A percentile compares a stretch with the other conserved stretches of the same genome.
phyloP scores from a whole-genome alignment of 495 filamentous ascomycete genomes.

The Penicillium coffeae region DNA sequence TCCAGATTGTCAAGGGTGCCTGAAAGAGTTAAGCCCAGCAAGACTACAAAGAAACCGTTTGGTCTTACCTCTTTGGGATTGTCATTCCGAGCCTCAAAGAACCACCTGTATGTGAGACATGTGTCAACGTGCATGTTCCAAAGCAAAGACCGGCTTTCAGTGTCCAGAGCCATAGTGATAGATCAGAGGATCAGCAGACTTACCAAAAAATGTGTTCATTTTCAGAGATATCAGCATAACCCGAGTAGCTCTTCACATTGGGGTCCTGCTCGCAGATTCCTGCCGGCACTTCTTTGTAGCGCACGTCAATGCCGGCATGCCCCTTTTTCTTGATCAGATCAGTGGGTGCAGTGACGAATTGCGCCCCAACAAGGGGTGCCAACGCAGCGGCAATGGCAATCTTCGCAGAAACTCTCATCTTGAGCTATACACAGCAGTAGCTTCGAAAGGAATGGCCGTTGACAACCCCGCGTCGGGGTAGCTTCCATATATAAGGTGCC shows the following conservation, averaged over 20 bases:
- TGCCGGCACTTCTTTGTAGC: slow-evolving; percentile 59
- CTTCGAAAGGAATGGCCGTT: too few species aligned
- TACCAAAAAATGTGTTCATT: slow-evolving; percentile 60
- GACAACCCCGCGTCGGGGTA: too few species aligned
- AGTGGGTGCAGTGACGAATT: slow-evolving; percentile 58
- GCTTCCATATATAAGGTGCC: too few species aligned
- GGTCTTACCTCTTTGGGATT: slow-evolving; percentile 38
- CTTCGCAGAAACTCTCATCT: slow-evolving; percentile 8
- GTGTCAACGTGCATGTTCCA: neutral
- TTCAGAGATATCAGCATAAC: slow-evolving; percentile 60
- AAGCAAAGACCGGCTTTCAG: neutral
- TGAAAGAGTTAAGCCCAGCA: slow-evolving; percentile 2
- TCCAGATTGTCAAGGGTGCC: slow-evolving; percentile 61
- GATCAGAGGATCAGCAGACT: neutral
- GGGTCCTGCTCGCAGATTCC: slow-evolving; percentile 66
- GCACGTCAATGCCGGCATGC: slow-evolving; percentile 47
- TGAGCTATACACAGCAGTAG: too few species aligned
- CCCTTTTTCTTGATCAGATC: slow-evolving; percentile 50
- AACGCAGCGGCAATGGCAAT: slow-evolving; percentile 1
- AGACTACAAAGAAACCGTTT: neutral
- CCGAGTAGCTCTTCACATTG: slow-evolving; percentile 60
- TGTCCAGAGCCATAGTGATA: neutral
- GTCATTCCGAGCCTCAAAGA: slow-evolving; percentile 55
- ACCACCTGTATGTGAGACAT: slow-evolving; percentile 37
- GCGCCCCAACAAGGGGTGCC: slow-evolving; percentile 24